Conservation (phyloP, 2,329 filamentous ascomycete species). For the Colletotrichum plurivorum region DNA sequence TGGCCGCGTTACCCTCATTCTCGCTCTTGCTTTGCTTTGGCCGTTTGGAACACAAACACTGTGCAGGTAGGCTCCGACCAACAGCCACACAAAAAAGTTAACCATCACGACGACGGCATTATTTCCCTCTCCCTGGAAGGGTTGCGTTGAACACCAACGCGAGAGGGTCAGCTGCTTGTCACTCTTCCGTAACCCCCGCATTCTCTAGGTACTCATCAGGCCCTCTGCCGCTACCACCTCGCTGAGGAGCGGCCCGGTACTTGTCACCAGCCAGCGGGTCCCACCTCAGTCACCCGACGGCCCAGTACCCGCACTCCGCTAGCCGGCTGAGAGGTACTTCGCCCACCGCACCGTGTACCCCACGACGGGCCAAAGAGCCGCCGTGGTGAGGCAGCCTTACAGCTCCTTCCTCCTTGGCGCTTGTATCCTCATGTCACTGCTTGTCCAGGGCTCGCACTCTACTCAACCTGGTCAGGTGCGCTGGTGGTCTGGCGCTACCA, state of each 20-base stretch:
- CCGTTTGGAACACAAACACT: background rate
- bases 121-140: too few relatives aligned
- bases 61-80: too few relatives aligned
- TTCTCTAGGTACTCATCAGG: slow-evolving; percentile 11
- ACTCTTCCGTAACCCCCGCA: slow-evolving; percentile 24
- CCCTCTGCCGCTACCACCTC: slow-evolving; percentile 18
- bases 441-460: background rate
- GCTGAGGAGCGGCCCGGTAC: slow-evolving; percentile 19
- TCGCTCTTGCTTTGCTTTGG: background rate
- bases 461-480: slow-evolving; percentile 31
- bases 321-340: slow-evolving; percentile 10
- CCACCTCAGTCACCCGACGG: slow-evolving; percentile 1
- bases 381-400: background rate
- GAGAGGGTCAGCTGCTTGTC: slow-evolving; percentile 9
- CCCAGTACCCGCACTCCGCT: slow-evolving; percentile 8
- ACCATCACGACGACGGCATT: too few relatives aligned
- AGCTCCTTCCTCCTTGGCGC: slow-evolving; percentile 3
- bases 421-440: slow-evolving; percentile 25
- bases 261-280: slow-evolving; percentile 18
- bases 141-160: background rate
- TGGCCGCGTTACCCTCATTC: background rate
- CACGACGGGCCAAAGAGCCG: slow-evolving; percentile 5
- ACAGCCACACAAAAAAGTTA: too few relatives aligned
- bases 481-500: slow-evolving; percentile 18
- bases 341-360: background rate